Evolutionary conservation across 805 yeast genomes (phyloP), one percentile per base, ranked within the genome.

Genomic region (Kuraishia capsulata): DNA sequence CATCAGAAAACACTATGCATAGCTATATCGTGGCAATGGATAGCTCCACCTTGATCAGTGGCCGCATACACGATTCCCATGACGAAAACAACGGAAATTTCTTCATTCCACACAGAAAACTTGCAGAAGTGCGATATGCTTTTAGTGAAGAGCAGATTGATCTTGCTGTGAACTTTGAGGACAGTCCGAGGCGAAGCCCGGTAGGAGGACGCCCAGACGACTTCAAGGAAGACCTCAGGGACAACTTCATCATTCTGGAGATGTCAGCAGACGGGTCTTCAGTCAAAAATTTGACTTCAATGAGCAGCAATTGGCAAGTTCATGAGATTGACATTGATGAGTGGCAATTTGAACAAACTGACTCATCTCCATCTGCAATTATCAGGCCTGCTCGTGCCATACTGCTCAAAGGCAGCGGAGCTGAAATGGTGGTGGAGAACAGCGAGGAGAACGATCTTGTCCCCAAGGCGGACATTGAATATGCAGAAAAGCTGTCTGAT

Each of bases 381-480:
- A n/a, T n/a, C n/a, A n/a, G n/a, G n/a, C n/a, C n/a, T n/a, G 33
- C 19, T 14, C 5, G 14, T 13, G 37, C 23, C n/a, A 41, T 47
- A 17, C 21, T 48, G 9, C 25, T 52, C 20, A 38, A 29, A 8
- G 56, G 57, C 9, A 50, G 48, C 30, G 42, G 34, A 4, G 36
- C 56, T 4, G 55, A 54, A 31, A 39, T 55, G 32, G 40, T 42
- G 11, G 44, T 51, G 5, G 52, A 50, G 11, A 38, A 45, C 19
- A 43, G 41, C 9, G 36, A 30, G 8, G 35, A 32, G 5, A 34
- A 46, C 35, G 55, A 49, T 24, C 33, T 53, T 20, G 36, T 30
- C n/a, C 50, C 40, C 42, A 50, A 44, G 30, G 41, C 41, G 16
- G 52, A 55, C 38, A 30, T 53, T 20, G 42, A 44, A 3, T 51